Base-by-base conservation (phyloP, 202 grass and related monocot genomes). In the Brachypodium distachyon region DNA sequence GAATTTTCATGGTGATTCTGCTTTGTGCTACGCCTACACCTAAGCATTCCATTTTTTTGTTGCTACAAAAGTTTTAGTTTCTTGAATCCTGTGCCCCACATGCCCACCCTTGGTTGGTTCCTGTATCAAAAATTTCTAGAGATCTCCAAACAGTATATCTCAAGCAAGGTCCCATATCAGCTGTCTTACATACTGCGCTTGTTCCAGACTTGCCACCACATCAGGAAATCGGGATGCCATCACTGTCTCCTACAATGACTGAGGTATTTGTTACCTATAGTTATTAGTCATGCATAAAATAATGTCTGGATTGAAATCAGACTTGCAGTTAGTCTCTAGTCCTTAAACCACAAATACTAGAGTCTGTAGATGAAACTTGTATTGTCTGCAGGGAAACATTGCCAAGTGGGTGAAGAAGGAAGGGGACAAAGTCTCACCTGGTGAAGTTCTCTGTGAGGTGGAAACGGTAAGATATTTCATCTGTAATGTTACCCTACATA, bases 191-290 rank as follows among this genome's bases (percentile, higher is more conserved):
- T 59, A 68, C n/a, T 58, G 18, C 26, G 25, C 22, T 73, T 67
- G 40, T 83, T 90, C 31, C 82, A 98, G 95, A 92, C 34, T 54
- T 98, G 34, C 95, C 95, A 23, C 82, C 91, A 37, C 85, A 98
- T 90, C 80, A 88, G 59, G 76, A 84, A 70, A 81, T 98, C 12
- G 95, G 95, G 59, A 98, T 98, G 95, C 95, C 95, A 12, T 98
- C 95, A 1, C 95, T 98, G 68, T 98, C 91, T 22, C 95, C 91
- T 34, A 98, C 95, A 62, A 98, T 98, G 95, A 94, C 91, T 71
- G 95, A 98, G 89, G 95, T 98, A 77, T 82, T 72, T 70, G 71
- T 72, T 40, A 67, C 40, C 58, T 11, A 62, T 68, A 44, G 10
- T 32, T 27, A 47, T 47, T 31, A 67, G 11, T 32, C n/a, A 53